Evolutionary conservation across 2,329 filamentous ascomycete species (phyloP), one percentile per base, ranked within the genome.

Genomic region (Thermoascus crustaceus): DNA sequence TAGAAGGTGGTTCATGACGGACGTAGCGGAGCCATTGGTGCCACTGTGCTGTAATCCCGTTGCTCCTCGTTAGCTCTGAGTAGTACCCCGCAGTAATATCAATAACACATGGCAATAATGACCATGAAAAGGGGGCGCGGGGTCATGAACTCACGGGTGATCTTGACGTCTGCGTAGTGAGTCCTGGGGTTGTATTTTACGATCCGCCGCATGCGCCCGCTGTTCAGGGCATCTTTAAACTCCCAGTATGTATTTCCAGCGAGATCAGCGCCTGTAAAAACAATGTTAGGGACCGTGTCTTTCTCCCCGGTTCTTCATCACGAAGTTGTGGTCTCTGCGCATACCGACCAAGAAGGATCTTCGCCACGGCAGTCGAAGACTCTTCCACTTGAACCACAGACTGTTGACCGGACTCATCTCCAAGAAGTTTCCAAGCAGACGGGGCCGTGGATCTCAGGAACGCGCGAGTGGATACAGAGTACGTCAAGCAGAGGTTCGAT

Each of bases 11-110:
- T 10, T 72, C 61, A 34, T 60, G 48, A 29, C 77, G 73, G 7
- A 76, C 75, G 46, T 79, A 68, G 48, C 77, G 74, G 17, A 81
- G 71, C 77, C 77, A 81, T 61, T 80, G 77, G 50, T 78, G 74
- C 77, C 77, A 81, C 69, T 76, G 73, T 34, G 76, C 72, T 76
- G 53, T 21, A 35, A 13, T 27, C 21, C 4, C n/a, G 36, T 54
- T 29, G 53, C 47, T 11, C 17, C 35, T 32, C 38, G 37, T 32
- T 13, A 31, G 19, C 7, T 23, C 17, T 14, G 33, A 34, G 20
- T n/a, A 32, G 10, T 19, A 9, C 32, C 29, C 30, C 5, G 22
- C 19, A 16, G 6, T 14, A n/a, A n/a, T n/a, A n/a, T 8, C 26
- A 13, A 30, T 14, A 16, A 18, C 22, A 23, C 11, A 34, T 35